Evolutionary conservation across 352 stramenopile species (phyloP).

Genomic region (Pythium apleroticum): DNA sequence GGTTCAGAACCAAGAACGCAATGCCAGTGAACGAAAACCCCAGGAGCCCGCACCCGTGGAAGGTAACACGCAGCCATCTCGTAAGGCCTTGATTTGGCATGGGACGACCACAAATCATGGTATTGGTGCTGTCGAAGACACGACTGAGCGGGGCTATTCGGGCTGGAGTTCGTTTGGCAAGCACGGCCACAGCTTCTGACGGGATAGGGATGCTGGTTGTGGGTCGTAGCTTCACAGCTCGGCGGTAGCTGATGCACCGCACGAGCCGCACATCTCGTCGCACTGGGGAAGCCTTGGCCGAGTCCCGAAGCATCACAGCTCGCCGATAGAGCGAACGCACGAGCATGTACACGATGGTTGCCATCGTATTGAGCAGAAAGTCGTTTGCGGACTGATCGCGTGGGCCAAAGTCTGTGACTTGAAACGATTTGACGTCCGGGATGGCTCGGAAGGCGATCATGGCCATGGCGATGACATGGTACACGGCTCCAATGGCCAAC

Average conservation of each 20-base stretch:
- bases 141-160: constrained; percentile 8
- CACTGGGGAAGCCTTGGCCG: not conserved
- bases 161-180: not conserved
- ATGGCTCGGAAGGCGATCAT: constrained; percentile 8
- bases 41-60: constrained; percentile 2
- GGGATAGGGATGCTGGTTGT: not conserved
- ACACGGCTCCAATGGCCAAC: constrained; percentile 6
- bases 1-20: constrained; percentile 20
- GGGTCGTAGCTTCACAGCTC: constrained; percentile 16
- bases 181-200: not conserved
- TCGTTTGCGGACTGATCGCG: constrained; percentile 9
- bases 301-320: not conserved
- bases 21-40: constrained; percentile 11
- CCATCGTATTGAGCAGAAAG: constrained; percentile 22
- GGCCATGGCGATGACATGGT: not conserved
- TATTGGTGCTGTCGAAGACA: constrained; percentile 19
- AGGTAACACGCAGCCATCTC: not conserved
- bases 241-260: constrained; percentile 23
- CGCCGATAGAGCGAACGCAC: constrained; percentile 16
- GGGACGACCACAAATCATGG: constrained; percentile 10
- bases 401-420: constrained; percentile 17
- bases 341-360: constrained; percentile 14
- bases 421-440: constrained; percentile 10
- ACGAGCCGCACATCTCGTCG: not conserved
- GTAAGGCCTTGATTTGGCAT: constrained; percentile 3